Base-by-base conservation (phyloP, 164 flowering plant genomes). In the Annona cherimola region DNA sequence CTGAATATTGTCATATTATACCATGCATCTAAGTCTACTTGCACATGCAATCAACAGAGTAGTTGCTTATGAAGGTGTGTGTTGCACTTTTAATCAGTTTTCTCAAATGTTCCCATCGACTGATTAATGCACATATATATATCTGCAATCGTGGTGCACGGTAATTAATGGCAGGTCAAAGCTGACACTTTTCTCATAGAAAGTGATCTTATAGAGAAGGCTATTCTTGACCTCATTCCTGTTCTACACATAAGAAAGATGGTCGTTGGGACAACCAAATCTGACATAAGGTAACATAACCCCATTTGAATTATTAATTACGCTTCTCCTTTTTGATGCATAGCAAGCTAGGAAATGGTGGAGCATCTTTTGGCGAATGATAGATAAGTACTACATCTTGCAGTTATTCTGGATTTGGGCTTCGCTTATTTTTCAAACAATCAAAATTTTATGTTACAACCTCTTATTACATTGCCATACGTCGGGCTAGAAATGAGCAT, bases 151-250 rank as follows among this genome's bases (percentile, higher is more conserved):
- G 57, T 8, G 9, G 57, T 50, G 14, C 57, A 50, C 14, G 57
- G 14, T 46, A 50, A 50, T 8, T 8, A 50, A 50, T 63, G 19
- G 66, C 84, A 90, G 92, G 91, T 86, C 43, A 83, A 82, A 62
- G 92, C 77, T 35, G 98, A 92, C 5, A 89, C 96, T 35, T 61
- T 90, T 41, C 85, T 92, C 4, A 82, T 92, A 0, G 97, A 92
- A 76, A 88, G 96, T 69, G 86, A 90, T 43, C 26, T 43, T 66
- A 82, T 76, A 35, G 85, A 83, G 35, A 88, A 84, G 72, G 92
- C 96, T 4, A 77, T 90, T 4, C 72, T 81, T 2, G 90, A 92
- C 68, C 92, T 89, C 76, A 84, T 92, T 69, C 90, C 87, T n/a
- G 69, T 90, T 71, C 89, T 90, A 73, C 81, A 90, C 78, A 84